Evolutionary conservation across 805 yeast species (phyloP), one percentile per base, ranked within the genome.

Genomic region (Saturnispora galanensis): DNA sequence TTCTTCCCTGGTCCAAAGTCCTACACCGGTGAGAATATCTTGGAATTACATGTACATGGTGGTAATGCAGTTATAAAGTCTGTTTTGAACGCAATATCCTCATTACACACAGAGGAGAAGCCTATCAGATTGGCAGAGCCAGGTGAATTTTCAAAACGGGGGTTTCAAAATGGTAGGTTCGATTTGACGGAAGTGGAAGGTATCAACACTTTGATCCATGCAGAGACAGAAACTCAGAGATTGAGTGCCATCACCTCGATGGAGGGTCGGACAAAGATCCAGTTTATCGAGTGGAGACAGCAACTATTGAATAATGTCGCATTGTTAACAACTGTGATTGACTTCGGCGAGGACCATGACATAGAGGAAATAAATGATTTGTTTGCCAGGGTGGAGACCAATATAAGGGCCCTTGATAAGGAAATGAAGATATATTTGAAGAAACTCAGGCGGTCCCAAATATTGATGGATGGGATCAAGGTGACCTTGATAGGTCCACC

Each of bases 131-230:
- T 82, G 58, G 98, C 98, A 0, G 90, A 84, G 55, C 80, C 87
- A 7, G 98, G 98, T 8, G 98, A 93, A 62, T 93, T 93, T 56
- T 83, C 96, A 0, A 70, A 69, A 53, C 71, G 95, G 32, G 97
- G 96, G 0, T 93, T 89, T 56, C 73, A 81, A 45, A 90, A 89
- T 59, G 84, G 89, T 0, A 69, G 82, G 41, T 70, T 86, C 54
- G 97, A 93, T 59, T 67, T 93, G 47, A 86, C 97, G 0, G 87
- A 89, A 56, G 76, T 86, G 8, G 98, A 93, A 62, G 96, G 97
- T 0, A 79, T 93, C 8, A 71, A 88, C 43, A 95, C 84, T 39
- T 65, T 89, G 57, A 86, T 93, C 35, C 89, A 89, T 53, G 95
- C 97, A 0, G 97, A 93, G 56, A 93, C 98, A 0, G 97, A 90